Base-by-base conservation (phyloP, 1,139 yeast species). In the Candida tetrigidarum region DNA sequence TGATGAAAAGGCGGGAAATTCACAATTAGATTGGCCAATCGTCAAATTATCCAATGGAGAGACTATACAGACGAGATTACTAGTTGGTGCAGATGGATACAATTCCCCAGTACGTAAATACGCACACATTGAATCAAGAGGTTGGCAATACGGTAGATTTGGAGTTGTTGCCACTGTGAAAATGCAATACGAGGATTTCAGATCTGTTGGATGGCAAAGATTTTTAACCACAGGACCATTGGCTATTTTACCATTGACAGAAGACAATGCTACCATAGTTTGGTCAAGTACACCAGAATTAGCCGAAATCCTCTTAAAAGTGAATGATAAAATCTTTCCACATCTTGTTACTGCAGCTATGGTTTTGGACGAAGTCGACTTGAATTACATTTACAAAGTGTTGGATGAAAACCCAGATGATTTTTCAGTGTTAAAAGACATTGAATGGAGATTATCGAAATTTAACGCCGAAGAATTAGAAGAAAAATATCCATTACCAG, bases 11-110 rank as follows among this genome's bases (percentile, higher is more conserved):
- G 63, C 53, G 34, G 67, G 60, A 6, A 54, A 58, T 4, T 65
- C 71, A 34, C 53, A 59, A 6, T 60, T 69, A 37, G 81, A 81
- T 42, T 90, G 97, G 96, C 98, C 98, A 0, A 63, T 83, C 5
- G 83, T 93, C 3, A 74, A 78, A 20, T 71, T 93, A 16, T 81
- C 82, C 18, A 78, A 81, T 50, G 97, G 97, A 1, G 77, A 78
- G 12, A 55, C 61, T 12, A 69, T 86, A 41, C 80, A 80, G 55
- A 79, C 97, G 0, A 73, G 97, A 48, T 71, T 93, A 19, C 72
- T 93, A 29, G 82, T 92, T 11, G 99, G 99, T 8, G 96, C 97
- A 16, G 99, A 93, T 63, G 99, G 99, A 0, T 90, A 84, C 62
- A 90, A 92, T 64, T 91, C 98, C 0, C 97, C 97, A 0, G 99